Evolutionary conservation across 495 filamentous ascomycete species (phyloP).

Genomic region (Xylaria nigripes): DNA sequence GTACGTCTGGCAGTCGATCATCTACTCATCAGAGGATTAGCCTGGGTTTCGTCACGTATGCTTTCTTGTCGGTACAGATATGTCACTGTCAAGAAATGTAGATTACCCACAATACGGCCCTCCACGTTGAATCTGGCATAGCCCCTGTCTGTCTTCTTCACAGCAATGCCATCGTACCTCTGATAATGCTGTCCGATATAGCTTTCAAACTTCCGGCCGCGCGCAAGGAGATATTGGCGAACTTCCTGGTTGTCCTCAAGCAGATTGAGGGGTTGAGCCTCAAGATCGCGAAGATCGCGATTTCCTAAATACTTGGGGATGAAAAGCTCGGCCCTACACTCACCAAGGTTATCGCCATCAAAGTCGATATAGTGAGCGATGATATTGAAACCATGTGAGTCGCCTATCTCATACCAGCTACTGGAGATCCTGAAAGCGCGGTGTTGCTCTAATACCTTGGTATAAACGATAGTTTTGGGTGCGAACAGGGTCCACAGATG

Average conservation of each 20-base stretch:
- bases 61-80: neutral
- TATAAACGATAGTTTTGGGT: conserved; percentile 19
- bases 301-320: conserved; percentile 23
- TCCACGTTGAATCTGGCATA: neutral
- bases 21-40: conserved; percentile 15
- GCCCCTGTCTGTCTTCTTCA: neutral
- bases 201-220: conserved; percentile 26
- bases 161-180: neutral
- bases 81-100: neutral
- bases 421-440: conserved; percentile 24
- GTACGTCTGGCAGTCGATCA: conserved; percentile 33
- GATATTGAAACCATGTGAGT: conserved; percentile 11
- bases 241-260: conserved; percentile 13
- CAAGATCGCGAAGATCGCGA: conserved; percentile 21
- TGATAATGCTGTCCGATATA: neutral
- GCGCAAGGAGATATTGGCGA: conserved; percentile 17
- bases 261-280: conserved; percentile 21
- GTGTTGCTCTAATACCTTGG: conserved; percentile 19
- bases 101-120: neutral
- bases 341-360: conserved; percentile 27
- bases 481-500: conserved; percentile 32
- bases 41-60: neutral
- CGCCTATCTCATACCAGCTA: conserved; percentile 16
- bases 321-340: conserved; percentile 10
- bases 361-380: conserved; percentile 24